Evolutionary conservation across 2,329 filamentous ascomycete species (phyloP), one percentile per base, ranked within the genome.

Genomic region (Bipolaris victoriae): DNA sequence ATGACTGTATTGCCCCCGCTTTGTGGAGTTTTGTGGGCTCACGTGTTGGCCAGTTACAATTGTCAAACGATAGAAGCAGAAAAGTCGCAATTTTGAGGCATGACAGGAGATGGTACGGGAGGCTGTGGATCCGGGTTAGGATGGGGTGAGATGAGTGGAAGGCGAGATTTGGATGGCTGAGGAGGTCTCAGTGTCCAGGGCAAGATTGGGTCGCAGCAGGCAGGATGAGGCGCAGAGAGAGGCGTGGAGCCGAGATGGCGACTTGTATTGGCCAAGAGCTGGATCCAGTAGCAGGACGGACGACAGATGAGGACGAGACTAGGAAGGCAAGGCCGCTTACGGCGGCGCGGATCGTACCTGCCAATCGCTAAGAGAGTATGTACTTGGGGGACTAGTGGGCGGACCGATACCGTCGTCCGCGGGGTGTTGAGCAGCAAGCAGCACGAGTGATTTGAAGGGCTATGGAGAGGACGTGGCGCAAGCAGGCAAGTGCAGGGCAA

Each of bases 31-130:
- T 41, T 45, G 43, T 46, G 41, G 49, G 53, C 74, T 77, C 52
- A 76, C 62, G 33, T 47, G 55, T 52, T 59, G 52, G 57, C 64
- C 71, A 78, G 76, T 78, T 49, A 78, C 76, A 44, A 78, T 78
- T 64, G 72, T 78, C 66, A 78, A 78, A 64, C 73, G 75, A 61
- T 78, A 77, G 65, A 65, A 47, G 26, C 1, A 47, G 47, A 57
- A 44, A 51, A 50, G 60, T 57, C 52, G 65, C 63, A 58, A 62
- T 13, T 45, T 36, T 18, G 20, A 29, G 22, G 29, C 18, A 24
- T 59, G 4, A 36, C 45, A 26, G 45, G 59, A 66, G 43, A 64
- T 63, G 47, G 57, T 57, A 61, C 63, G 62, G 64, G 53, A 61
- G 55, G 26, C 31, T 52, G 50, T 58, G 65, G 59, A 61, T 63